These are phyloP conservation scores for Geotrichum siamense DNA, from an alignment of 1,139 yeast genomes.

Conservation along the genomic window DNA sequence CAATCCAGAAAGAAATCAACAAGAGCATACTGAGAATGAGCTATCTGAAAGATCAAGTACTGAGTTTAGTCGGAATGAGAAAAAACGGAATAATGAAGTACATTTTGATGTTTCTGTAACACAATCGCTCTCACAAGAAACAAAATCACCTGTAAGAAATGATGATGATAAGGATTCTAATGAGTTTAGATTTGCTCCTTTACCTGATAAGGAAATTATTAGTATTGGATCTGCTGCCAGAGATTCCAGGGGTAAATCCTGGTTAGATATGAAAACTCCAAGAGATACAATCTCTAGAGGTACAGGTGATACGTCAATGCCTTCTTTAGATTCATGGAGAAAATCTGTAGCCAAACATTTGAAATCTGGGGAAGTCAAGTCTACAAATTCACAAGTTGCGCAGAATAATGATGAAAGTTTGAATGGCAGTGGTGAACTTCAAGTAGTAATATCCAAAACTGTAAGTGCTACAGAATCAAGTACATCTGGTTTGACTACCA, in stretches of 20 bases:
- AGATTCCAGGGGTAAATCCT: conserved; percentile 17
- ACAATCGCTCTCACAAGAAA: conserved; percentile 17
- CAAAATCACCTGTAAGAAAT: conserved; percentile 26
- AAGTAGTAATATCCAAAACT: background rate
- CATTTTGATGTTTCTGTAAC: conserved; percentile 18
- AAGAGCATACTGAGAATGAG: background rate
- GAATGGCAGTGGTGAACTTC: background rate
- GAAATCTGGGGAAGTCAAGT: background rate
- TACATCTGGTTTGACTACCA: background rate
- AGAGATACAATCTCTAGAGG: conserved; percentile 9
- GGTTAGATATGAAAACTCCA: conserved; percentile 16
- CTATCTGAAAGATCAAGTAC: background rate
- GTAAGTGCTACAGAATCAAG: background rate
- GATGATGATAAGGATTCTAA: conserved; percentile 23
- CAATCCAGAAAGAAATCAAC: background rate
- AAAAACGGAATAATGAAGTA: conserved; percentile 7
- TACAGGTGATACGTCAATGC: conserved; percentile 3
- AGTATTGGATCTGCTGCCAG: conserved; percentile 33
- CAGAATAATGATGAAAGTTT: background rate
- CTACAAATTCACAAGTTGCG: background rate
- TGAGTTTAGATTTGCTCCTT: conserved; percentile 38
- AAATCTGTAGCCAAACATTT: conserved; percentile 4
- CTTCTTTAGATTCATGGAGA: conserved; percentile 9
- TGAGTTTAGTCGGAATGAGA: background rate
- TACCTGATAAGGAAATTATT: conserved; percentile 43